Evolutionary conservation across 108 stramenopile species (phyloP), one percentile per base, ranked within the genome.

Genomic region (Skeletonema menzelii): DNA sequence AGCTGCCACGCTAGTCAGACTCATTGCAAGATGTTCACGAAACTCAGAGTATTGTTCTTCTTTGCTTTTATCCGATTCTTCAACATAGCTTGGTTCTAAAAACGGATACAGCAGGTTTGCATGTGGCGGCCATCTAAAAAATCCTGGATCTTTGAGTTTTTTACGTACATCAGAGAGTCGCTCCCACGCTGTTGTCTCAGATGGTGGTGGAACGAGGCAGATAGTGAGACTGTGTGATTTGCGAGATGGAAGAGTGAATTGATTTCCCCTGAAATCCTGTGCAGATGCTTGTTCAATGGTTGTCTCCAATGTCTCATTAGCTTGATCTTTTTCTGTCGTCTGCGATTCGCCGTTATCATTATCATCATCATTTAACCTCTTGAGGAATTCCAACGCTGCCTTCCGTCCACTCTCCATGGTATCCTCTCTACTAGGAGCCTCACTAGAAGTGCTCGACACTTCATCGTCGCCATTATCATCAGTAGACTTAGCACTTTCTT

Each of bases 71-170:
- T 47, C 37, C 11, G 31, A 37, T 24, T 61, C 73, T 4, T 14
- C 66, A 15, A 61, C 35, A 26, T 28, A 65, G 13, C 46, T 11
- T 64, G 78, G 75, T 40, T 87, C 75, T 11, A 87, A 17, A 67
- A 94, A 94, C 11, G 93, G 93, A 85, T 94, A 94, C 14, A 94
- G 38, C 46, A 91, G 59, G 53, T 94, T 94, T 59, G 73, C 87
- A 76, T 94, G 93, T 0, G 90, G 93, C 26, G 93, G 93, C 93
- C 93, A 94, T 49, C 93, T 77, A 67, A 72, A 94, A 49, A 85
- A 82, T 20, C 93, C 93, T 8, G 93, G 90, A 89, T 88, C 86
- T 34, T 74, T 69, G 53, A 88, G 70, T 73, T 83, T 70, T 32
- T n/a, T 72, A 27, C 91, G 42, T n/a, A 82, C 82, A n/a, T 72